phyloP scores from a whole-genome alignment of 2,329 filamentous ascomycete species.

The Cytospora mali region DNA sequence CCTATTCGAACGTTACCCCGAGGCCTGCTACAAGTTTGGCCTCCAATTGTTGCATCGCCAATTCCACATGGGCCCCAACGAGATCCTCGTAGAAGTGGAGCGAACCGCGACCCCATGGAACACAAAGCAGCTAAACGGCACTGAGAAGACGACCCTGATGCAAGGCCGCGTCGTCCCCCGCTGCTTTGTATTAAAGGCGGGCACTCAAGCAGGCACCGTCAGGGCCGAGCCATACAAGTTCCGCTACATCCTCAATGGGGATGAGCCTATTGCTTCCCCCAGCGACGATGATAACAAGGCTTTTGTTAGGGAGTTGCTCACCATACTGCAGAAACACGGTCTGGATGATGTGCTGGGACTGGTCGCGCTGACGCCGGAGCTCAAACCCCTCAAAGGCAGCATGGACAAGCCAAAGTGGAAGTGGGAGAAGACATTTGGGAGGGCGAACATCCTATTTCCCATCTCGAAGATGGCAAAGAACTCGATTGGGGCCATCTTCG shows the following conservation, averaged over 20 bases:
- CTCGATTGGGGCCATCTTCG: conserved; percentile 2
- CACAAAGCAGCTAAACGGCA: conserved; percentile 1
- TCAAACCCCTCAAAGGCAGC: not conserved
- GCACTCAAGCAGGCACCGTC: not conserved
- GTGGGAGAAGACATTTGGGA: conserved; percentile 9
- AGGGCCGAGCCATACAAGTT: not conserved
- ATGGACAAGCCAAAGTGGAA: not conserved
- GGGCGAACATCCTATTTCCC: conserved; percentile 5
- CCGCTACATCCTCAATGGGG: conserved; percentile 2
- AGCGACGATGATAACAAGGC: not conserved
- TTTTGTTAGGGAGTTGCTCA: not conserved
- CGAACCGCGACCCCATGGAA: conserved; percentile 2
- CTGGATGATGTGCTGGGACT: conserved; percentile 2
- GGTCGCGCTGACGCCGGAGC: conserved; percentile 2
- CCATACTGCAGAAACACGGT: not conserved
- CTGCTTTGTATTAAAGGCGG: not conserved
- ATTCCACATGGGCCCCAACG: not conserved
- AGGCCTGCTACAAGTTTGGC: conserved; percentile 4
- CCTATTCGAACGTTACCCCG: not conserved
- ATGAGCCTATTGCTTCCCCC: not conserved
- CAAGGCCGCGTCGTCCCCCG: not conserved
- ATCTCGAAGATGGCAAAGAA: not conserved
- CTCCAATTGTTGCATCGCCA: conserved; percentile 1
- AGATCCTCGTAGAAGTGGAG: conserved; percentile 2
- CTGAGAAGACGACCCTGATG: not conserved